A percentile compares a stretch with the other conserved stretches of the same genome.
These are phyloP conservation scores for Fragosphaeria purpurea DNA, from an alignment of 2,329 filamentous ascomycete species.

Conservation along the genomic window DNA sequence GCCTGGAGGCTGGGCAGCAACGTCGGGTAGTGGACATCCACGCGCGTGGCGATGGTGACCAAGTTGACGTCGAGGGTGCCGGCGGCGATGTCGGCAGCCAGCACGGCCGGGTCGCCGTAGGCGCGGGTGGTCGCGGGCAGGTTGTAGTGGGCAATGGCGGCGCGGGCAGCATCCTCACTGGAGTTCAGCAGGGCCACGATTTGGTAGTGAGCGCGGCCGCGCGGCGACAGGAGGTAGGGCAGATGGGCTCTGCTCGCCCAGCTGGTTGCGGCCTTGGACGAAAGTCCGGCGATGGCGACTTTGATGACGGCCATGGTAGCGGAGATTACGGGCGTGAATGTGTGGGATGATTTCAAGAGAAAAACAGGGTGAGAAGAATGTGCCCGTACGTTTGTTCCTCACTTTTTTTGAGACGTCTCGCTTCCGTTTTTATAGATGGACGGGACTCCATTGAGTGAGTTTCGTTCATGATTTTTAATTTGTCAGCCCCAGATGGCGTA, in stretches of 20 bases:
- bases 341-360: too few relatives aligned
- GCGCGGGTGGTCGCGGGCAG: slow-evolving; percentile 24
- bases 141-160: slow-evolving; percentile 34
- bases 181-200: slow-evolving; percentile 46
- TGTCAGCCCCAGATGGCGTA: too few relatives aligned
- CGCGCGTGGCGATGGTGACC: slow-evolving; percentile 43
- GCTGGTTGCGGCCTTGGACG: slow-evolving; percentile 3
- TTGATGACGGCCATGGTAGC: slow-evolving; percentile 2
- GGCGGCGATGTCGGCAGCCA: slow-evolving; percentile 37
- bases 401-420: too few relatives aligned
- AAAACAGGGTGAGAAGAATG: too few relatives aligned
- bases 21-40: slow-evolving; percentile 40
- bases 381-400: too few relatives aligned
- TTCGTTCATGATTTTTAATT: too few relatives aligned
- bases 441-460: too few relatives aligned
- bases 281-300: slow-evolving; percentile 11
- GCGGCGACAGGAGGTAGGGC: slow-evolving; percentile 44
- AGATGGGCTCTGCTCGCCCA: slow-evolving; percentile 36
- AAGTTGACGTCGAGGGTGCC: slow-evolving; percentile 40
- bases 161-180: slow-evolving; percentile 28
- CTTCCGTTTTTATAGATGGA: too few relatives aligned
- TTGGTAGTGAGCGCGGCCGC: slow-evolving; percentile 30
- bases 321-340: too few relatives aligned
- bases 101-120: slow-evolving; percentile 38
- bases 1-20: slow-evolving; percentile 36